Evolutionary conservation across 164 flowering plant species (phyloP).

Genomic region (Kalanchoe fedtschenkoi): DNA sequence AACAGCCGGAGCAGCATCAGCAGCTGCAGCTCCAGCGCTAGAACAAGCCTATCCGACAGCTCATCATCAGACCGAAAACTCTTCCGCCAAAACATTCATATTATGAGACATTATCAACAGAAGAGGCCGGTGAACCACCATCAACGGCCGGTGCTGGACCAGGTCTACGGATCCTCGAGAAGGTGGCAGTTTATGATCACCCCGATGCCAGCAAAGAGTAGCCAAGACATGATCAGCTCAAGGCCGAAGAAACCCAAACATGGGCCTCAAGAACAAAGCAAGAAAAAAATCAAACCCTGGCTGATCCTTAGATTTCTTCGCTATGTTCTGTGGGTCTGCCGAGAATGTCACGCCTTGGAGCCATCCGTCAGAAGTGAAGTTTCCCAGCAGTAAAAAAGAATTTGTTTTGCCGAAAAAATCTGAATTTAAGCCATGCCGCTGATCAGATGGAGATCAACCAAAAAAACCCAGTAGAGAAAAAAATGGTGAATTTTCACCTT

Average conservation of each 20-base stretch:
- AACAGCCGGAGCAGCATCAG: conserved; percentile 54
- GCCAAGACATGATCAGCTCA: conserved; percentile 11
- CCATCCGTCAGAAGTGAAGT: conserved; percentile 16
- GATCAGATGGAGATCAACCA: no score
- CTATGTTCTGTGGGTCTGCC: conserved; percentile 38
- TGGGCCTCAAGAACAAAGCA: not conserved
- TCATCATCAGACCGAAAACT: conserved; percentile 24
- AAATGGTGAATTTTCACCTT: not conserved
- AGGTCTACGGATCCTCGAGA: conserved; percentile 22
- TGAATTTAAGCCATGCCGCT: not conserved
- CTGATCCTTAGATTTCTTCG: conserved; percentile 29
- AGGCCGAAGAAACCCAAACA: conserved; percentile 9
- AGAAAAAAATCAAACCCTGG: conserved; percentile 11
- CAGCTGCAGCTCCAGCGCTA: conserved; percentile 44
- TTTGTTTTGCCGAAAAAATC: not conserved
- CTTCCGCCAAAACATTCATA: conserved; percentile 5
- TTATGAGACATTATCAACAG: not conserved
- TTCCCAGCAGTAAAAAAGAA: conserved; percentile 3
- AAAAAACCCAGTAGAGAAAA: not conserved
- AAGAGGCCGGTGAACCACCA: conserved; percentile 5
- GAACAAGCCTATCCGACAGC: conserved; percentile 40
- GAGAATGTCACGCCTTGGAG: conserved; percentile 59
- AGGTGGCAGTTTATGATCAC: conserved; percentile 51
- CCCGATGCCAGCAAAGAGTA: conserved; percentile 33
- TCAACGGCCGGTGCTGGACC: conserved; percentile 11